Evolutionary conservation across 1,284 basidiomycete species (phyloP), one percentile per base, ranked within the genome.

Genomic region (Ceratobasidium sp.): DNA sequence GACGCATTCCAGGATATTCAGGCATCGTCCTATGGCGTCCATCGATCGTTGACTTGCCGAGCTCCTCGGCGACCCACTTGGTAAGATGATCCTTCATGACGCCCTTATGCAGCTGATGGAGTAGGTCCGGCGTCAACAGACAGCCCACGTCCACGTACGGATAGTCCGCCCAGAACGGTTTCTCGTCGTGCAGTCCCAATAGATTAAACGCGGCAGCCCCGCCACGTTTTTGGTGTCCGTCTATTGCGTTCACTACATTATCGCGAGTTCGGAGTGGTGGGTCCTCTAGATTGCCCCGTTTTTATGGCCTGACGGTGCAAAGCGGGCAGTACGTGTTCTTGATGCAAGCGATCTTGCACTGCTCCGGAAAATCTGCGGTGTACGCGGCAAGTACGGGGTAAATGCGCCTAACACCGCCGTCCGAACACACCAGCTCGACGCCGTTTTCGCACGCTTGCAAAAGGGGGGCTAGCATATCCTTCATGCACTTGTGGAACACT

Each of bases 111-210:
- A n/a, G n/a, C n/a, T 82, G 81, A 71, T 82, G 82, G 4, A 82
- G 77, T 44, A 82, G 62, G 50, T 83, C 80, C 5, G 81, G 81
- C 2, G 79, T 79, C 45, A 81, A 65, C 15, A 63, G 69, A 4
- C 41, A 6, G 66, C 79, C 79, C 29, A 80, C 80, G 69, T 81
- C 73, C 7, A 69, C 22, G 47, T 79, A 69, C 1, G 79, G 81
- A 15, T 80, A 73, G 29, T 76, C 59, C 1, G 45, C 71, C 81
- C 81, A 81, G 74, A 81, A 81, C 29, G 80, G 80, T 14, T 41
- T 33, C 4, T 66, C 36, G 17, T 27, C 27, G 31, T 57, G 36
- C 4, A 73, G 53, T 31, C 67, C 74, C n/a, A 56, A 31, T 1
- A n/a, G 19, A 11, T 75, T 59, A 22, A 63, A 62, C 33, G 24